Evolutionary conservation across 2,329 filamentous ascomycete genomes (phyloP), one percentile per base, ranked within the genome.

Genomic region (Penicillium sp.): DNA sequence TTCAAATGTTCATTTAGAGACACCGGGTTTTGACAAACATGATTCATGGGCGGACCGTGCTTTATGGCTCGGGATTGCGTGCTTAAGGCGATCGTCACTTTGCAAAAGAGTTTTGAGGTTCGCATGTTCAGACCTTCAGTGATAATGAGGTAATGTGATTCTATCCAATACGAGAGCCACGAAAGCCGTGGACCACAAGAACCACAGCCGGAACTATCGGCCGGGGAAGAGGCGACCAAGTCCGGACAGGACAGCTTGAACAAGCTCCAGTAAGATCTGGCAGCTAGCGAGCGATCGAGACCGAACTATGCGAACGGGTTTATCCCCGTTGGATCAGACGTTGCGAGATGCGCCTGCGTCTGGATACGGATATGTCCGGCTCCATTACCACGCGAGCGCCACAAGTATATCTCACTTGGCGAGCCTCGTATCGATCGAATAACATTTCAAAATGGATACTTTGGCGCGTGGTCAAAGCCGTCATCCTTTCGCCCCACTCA

Each of bases 241-340:
- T 56, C 51, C 53, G 53, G 45, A 14, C 29, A 41, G 58, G 46
- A 7, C 14, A 35, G 29, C 35, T 38, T 42, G 18, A 29, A 46
- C 46, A 34, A 38, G 10, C 29, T 26, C 52, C 43, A 43, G 51
- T 54, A 27, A 43, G 43, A 56, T 51, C 49, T 45, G 54, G 55
- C 55, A 50, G 46, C n/a, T 39, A 56, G 27, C 49, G 51, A 59
- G 44, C 39, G 43, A 59, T 62, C 60, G 56, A 59, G 56, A 38
- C 57, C 57, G 38, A 23, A 3, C 27, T 18, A 34, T 18, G 14
- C 14, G 19, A 26, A 49, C 8, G 19, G 36, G 14, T 34, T 42
- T 14, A 32, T 42, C 16, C 36, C 47, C 14, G 36, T 34, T 35
- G 23, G 39, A 34, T 50, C 14, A 32, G 40, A 36, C 8, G 10